A percentile compares a stretch with the other conserved stretches of the same genome.
Conservation (phyloP, 805 yeast species). For the Kuraishia hungarica region DNA sequence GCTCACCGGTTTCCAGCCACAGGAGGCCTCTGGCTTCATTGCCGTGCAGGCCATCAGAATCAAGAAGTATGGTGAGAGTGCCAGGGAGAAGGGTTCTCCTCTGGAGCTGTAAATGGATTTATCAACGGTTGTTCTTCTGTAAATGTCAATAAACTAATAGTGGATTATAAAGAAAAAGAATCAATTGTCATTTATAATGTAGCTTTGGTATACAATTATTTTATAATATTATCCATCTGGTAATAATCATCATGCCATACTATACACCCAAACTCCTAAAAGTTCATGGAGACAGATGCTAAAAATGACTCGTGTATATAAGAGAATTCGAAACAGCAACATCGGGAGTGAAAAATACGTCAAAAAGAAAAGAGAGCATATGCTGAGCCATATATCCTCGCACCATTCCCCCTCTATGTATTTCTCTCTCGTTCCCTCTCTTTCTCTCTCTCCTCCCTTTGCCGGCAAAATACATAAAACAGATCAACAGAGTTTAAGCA, state of each 20-base stretch:
- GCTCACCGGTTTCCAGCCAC: conserved; percentile 94
- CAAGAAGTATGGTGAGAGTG: conserved; percentile 95
- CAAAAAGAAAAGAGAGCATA: background rate
- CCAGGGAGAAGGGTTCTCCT: conserved; percentile 64
- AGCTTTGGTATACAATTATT: background rate
- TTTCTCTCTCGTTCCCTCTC: background rate
- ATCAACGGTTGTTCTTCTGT: background rate
- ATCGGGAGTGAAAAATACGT: background rate
- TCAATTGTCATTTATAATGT: background rate
- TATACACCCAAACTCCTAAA: background rate
- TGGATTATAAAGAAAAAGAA: background rate
- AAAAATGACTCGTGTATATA: background rate
- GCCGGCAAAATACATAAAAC: background rate
- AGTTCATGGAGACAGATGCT: background rate
- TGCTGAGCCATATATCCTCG: background rate
- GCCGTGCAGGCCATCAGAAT: conserved; percentile 97
- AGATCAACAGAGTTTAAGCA: background rate
- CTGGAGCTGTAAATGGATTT: conserved; percentile 29
- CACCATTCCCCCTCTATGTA: background rate
- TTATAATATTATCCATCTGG: background rate
- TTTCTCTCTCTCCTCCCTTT: too few relatives aligned
- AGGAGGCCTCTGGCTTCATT: conserved; percentile 95
- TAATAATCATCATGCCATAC: background rate
- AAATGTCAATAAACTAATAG: background rate
- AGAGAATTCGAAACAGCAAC: background rate